Percentiles rank a stretch among this genome's conserved stretches.
Evolutionary conservation across 108 stramenopile genomes (phyloP).

Genomic region (Seminavis robusta): DNA sequence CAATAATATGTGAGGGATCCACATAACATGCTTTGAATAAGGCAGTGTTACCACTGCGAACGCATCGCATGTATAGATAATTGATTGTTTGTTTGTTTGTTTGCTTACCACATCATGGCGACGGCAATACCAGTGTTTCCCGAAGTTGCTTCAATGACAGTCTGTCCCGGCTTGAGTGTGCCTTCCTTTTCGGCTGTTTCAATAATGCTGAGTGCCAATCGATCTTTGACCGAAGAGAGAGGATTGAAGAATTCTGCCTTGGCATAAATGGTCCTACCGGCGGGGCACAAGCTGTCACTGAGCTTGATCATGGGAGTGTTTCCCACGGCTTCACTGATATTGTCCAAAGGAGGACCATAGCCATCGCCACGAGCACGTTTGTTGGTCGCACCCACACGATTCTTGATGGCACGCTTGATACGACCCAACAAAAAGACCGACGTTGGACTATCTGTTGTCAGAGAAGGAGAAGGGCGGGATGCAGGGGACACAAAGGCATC

Average conservation of each 20-base stretch:
- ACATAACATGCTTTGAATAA: too few relatives aligned
- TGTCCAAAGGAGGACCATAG: constrained; percentile 7
- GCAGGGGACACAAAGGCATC: too few relatives aligned
- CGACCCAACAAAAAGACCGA: too few relatives aligned
- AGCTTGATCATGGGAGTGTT: constrained; percentile 56
- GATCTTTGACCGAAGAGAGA: constrained; percentile 83
- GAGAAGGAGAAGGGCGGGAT: too few relatives aligned
- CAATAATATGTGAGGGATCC: too few relatives aligned
- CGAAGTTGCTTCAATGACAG: constrained; percentile 86
- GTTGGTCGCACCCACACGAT: too few relatives aligned
- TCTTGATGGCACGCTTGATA: too few relatives aligned
- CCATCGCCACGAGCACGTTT: constrained; percentile 8
- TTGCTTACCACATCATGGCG: too few relatives aligned
- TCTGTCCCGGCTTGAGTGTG: constrained; percentile 40
- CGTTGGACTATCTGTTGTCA: too few relatives aligned
- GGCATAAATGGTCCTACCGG: constrained; percentile 57
- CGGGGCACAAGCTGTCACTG: constrained; percentile 31
- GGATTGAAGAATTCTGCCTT: constrained; percentile 87
- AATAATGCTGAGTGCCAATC: constrained; percentile 67
- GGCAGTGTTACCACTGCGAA: too few relatives aligned
- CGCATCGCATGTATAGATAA: too few relatives aligned
- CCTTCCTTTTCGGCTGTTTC: constrained; percentile 73
- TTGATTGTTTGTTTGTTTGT: too few relatives aligned
- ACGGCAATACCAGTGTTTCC: constrained; percentile 97
- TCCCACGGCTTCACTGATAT: constrained; percentile 38